Base-by-base conservation (phyloP, 1,284 basidiomycete species). In the Malassezia psittaci region DNA sequence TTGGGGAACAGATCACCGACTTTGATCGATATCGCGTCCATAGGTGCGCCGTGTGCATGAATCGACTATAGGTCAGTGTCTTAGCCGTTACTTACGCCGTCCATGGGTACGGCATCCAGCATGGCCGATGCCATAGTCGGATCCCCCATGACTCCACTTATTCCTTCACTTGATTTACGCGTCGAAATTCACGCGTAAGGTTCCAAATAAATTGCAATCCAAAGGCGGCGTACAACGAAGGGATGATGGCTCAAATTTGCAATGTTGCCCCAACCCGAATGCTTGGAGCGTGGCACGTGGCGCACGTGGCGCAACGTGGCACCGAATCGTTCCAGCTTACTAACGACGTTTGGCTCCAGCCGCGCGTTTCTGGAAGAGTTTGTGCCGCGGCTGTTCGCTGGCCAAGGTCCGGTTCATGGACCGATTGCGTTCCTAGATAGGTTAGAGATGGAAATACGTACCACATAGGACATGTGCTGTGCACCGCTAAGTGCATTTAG, bases 391-490 rank as follows among this genome's bases (percentile, higher is more conserved):
- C 37, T 66, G 64, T 19, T 74, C 71, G 52, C 64, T 69, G 21
- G 59, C 60, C 41, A 76, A 56, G 34, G 64, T 50, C 54, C 72
- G 72, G 59, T 76, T 76, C 46, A 68, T 65, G 41, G 69, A 67
- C 32, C 71, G 59, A 47, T 76, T 75, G 32, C 74, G 67, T 46
- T 72, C 66, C 48, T 62, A 53, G 40, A 24, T n/a, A 29, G 24
- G 34, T 42, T 19, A 19, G 52, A 24, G 29, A 34, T 34, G n/a
- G 9, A 9, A 10, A 32, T 34, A 43, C 48, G 51, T 37, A 51
- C 61, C 41, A 74, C 71, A 54, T 76, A 76, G 49, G 69, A 69
- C 74, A 76, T 76, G 53, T 71, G 68, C 60, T 75, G 67, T 2
- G 69, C 74, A 21, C 74, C 74, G 51, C 69, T 71, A 2, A 76